phyloP scores from a whole-genome alignment of 345 rosid species.

The Gynandropsis gynandra region DNA sequence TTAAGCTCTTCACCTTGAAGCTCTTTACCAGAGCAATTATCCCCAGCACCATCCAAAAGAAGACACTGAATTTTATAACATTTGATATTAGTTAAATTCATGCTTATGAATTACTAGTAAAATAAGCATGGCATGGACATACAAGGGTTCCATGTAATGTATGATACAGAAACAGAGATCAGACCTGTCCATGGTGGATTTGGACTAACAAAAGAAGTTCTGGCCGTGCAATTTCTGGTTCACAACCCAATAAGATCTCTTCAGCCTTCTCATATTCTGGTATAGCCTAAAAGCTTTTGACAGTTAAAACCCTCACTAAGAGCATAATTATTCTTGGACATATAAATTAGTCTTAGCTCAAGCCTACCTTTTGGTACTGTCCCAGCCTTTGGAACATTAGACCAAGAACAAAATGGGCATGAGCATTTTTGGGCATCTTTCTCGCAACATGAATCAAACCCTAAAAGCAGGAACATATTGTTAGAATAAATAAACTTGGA shows the following conservation, averaged over 20 bases:
- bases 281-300: conserved; percentile 52
- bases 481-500: neutral
- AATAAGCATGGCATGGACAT: neutral
- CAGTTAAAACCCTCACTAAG: conserved; percentile 12
- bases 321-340: neutral
- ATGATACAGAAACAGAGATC: conserved; percentile 15
- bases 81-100: neutral
- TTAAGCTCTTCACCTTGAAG: conserved; percentile 71
- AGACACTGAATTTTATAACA: conserved; percentile 48
- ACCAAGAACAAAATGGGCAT: conserved; percentile 93
- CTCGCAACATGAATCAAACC: conserved; percentile 89
- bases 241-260: conserved; percentile 72
- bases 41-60: conserved; percentile 61
- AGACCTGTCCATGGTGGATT: conserved; percentile 95
- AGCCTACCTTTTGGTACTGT: conserved; percentile 79
- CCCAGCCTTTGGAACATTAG: conserved; percentile 88
- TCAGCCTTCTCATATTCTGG: conserved; percentile 82
- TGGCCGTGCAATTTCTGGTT: conserved; percentile 79
- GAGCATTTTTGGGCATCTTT: conserved; percentile 97
- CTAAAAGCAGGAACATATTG: conserved; percentile 30
- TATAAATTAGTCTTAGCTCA: conserved; percentile 16
- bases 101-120: neutral
- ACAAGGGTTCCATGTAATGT: neutral
- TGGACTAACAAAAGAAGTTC: conserved; percentile 89
- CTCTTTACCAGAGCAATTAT: conserved; percentile 58